Conservation (phyloP, 2,329 filamentous ascomycete genomes). For the Fusarium lyarnte region DNA sequence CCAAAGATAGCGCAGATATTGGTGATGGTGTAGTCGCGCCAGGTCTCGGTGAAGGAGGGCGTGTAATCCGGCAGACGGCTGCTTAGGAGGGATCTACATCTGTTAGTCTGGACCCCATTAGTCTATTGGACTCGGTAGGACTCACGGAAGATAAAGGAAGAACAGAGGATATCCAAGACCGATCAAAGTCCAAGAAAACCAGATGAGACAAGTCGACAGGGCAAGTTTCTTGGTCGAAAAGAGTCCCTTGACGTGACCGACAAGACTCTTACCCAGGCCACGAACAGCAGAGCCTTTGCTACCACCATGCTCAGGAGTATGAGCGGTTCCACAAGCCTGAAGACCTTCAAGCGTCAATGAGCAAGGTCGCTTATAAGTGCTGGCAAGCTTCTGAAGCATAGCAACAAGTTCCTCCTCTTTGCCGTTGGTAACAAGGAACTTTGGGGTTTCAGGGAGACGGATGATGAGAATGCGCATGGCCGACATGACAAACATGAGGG, state of each 20-base stretch:
- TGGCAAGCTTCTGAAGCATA: not conserved
- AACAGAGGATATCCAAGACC: constrained; percentile 79
- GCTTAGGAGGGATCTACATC: not conserved
- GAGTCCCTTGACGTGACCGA: not conserved
- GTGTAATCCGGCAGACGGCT: not conserved
- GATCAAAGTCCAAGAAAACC: constrained; percentile 56
- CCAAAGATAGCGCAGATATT: not conserved
- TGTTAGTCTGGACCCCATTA: accelerated
- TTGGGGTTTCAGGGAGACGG: not conserved
- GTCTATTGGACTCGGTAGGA: not conserved
- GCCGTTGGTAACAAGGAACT: not conserved
- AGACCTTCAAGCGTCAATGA: not conserved
- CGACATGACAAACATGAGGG: constrained; percentile 1
- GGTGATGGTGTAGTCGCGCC: not conserved
- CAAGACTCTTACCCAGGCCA: not conserved
- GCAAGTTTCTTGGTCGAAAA: not conserved
- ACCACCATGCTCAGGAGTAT: not conserved
- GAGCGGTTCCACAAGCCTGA: not conserved
- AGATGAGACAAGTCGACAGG: not conserved
- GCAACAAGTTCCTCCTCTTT: not conserved
- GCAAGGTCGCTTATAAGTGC: not conserved
- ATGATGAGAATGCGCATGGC: not conserved
- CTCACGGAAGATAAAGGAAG: constrained; percentile 74
- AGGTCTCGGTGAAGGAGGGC: not conserved
- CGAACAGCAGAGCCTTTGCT: not conserved